Conservation (phyloP, 495 filamentous ascomycete genomes). For the Neurospora discreta region DNA sequence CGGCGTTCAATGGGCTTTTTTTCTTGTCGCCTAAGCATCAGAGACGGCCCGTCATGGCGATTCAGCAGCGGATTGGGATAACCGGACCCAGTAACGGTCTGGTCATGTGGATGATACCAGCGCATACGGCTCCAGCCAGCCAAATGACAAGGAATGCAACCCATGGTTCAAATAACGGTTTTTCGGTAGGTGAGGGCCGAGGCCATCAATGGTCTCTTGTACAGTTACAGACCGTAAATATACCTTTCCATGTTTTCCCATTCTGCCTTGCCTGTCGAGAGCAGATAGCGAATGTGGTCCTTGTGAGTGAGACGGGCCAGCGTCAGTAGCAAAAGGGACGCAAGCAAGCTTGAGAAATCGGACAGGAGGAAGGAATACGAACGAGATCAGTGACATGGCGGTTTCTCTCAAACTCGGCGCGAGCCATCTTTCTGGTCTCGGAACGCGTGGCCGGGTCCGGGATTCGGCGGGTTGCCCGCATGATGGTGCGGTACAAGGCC, state of each 20-base stretch:
- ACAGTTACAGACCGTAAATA: slow-evolving; percentile 39
- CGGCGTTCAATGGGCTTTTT: background rate
- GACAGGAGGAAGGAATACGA: slow-evolving; percentile 11
- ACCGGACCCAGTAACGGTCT: background rate
- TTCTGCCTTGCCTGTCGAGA: slow-evolving; percentile 48
- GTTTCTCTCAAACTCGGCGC: slow-evolving; percentile 67
- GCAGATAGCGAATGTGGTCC: slow-evolving; percentile 43
- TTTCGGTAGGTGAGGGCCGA: background rate
- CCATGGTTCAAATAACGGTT: background rate
- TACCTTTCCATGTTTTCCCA: slow-evolving; percentile 50
- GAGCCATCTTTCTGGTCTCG: slow-evolving; percentile 62
- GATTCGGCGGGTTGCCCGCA: slow-evolving; percentile 40
- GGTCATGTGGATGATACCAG: background rate
- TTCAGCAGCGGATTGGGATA: background rate
- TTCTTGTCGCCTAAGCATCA: background rate
- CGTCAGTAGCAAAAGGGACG: slow-evolving; percentile 4
- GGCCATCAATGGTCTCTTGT: background rate
- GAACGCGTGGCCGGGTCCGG: slow-evolving; percentile 39
- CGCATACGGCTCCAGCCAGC: background rate
- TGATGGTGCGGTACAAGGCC: slow-evolving; percentile 46
- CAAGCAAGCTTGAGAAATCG: background rate
- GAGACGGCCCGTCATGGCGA: background rate
- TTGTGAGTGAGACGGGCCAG: slow-evolving; percentile 6
- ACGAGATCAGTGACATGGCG: slow-evolving; percentile 59
- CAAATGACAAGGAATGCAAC: background rate